Evolutionary conservation across 192 early-diverging fungal genomes (phyloP).

Genomic region (Haplosporangium gracile): DNA sequence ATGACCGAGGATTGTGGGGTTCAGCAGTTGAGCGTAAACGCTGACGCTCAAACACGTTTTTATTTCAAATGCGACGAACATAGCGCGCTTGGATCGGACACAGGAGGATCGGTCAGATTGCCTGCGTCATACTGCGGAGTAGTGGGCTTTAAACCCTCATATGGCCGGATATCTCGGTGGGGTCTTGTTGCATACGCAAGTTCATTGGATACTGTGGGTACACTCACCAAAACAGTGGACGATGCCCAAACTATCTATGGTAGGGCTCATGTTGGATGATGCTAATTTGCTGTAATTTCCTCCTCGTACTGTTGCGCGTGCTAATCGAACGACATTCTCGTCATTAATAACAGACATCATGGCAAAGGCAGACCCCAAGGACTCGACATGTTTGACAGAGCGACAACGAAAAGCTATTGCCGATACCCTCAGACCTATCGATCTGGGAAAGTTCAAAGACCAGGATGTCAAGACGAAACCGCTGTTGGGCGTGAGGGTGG

Average conservation of each 20-base stretch:
- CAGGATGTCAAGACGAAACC: constrained; percentile 4
- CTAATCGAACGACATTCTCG: not conserved
- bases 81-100: constrained; percentile 93
- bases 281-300: not conserved
- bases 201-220: constrained; percentile 92
- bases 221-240: constrained; percentile 72
- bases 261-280: constrained; percentile 29
- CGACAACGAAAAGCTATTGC: constrained; percentile 23
- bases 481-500: constrained; percentile 15
- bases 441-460: not conserved
- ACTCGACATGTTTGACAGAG: constrained; percentile 67
- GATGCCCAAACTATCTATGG: constrained; percentile 72
- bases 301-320: not conserved
- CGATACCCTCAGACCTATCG: not conserved
- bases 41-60: not conserved
- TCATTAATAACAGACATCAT: constrained; percentile 62
- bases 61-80: not conserved
- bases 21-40: not conserved
- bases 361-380: constrained; percentile 67
- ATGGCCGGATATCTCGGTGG: constrained; percentile 86
- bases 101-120: constrained; percentile 93
- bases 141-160: constrained; percentile 94
- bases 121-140: constrained; percentile 96
- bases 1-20: too few species aligned
- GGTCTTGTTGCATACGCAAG: constrained; percentile 90